Conservation (phyloP, 305 asterid genomes). For the Coffea humblotiana region DNA sequence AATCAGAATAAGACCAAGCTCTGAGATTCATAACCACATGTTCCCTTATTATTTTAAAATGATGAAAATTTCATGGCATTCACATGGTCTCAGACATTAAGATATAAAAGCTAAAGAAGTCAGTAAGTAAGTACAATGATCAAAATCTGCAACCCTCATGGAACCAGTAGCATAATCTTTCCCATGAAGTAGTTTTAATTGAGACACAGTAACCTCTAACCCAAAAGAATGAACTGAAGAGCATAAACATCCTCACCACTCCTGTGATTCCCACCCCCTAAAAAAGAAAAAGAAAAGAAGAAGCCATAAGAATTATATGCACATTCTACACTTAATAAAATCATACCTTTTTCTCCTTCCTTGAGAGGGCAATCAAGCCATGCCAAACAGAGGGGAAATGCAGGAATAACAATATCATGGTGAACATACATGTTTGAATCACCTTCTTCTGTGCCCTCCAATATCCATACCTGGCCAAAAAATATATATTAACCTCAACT, state of each 20-base stretch:
- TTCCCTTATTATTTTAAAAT: not conserved
- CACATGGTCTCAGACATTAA: not conserved
- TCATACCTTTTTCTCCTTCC: conserved; percentile 76
- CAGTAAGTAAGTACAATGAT: not conserved
- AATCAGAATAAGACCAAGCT: not conserved
- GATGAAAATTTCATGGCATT: not conserved
- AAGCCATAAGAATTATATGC: not conserved
- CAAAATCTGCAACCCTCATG: not conserved
- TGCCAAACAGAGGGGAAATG: conserved; percentile 87
- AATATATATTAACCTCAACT: conserved; percentile 16
- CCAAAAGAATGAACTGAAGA: not conserved
- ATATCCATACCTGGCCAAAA: conserved; percentile 64
- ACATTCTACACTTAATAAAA: not conserved
- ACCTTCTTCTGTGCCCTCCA: conserved; percentile 55
- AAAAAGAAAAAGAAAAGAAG: no score
- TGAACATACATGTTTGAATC: conserved; percentile 74
- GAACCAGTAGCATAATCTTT: not conserved
- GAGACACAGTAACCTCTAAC: not conserved
- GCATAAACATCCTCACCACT: not conserved
- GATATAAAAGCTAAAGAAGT: not conserved
- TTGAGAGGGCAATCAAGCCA: conserved; percentile 92
- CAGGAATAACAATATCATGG: conserved; percentile 83
- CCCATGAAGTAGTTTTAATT: no score
- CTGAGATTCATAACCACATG: not conserved
- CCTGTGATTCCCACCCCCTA: not conserved